A percentile compares a stretch with the other conserved stretches of the same genome.
These are phyloP conservation scores for Arabidopsis arenosa DNA, from an alignment of 345 rosid genomes.

Conservation along the genomic window DNA sequence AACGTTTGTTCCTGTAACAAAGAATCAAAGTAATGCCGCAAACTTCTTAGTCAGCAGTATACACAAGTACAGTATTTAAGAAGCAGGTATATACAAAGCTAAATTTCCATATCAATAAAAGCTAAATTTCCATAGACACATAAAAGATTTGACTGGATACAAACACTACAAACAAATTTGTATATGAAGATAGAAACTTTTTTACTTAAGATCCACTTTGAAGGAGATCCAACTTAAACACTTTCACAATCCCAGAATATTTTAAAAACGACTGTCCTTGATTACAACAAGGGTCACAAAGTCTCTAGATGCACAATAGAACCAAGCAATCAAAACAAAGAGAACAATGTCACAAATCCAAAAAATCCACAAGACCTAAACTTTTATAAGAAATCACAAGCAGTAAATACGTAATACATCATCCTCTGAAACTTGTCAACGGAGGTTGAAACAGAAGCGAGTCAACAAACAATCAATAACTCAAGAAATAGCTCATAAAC, in stretches of 20 bases:
- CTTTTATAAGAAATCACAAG: background rate
- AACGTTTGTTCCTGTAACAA: conserved; percentile 24
- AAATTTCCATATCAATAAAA: background rate
- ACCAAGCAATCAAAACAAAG: conserved; percentile 18
- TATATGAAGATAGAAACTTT: conserved; percentile 18
- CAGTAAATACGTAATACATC: background rate
- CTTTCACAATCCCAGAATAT: background rate
- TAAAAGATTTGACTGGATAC: background rate
- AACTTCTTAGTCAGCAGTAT: conserved; percentile 22
- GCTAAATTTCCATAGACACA: no score
- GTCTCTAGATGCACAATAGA: background rate
- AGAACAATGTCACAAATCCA: conserved; percentile 2
- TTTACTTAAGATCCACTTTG: background rate
- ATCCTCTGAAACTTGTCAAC: background rate
- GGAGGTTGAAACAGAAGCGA: background rate
- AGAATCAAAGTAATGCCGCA: background rate
- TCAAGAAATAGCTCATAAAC: conserved; percentile 6
- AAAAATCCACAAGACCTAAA: background rate
- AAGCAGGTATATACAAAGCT: background rate
- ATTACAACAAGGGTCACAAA: background rate
- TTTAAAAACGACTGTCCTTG: background rate
- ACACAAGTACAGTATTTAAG: background rate
- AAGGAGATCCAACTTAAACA: background rate
- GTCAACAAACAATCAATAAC: background rate
- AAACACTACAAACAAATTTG: background rate